Evolutionary conservation across 2,329 filamentous ascomycete species (phyloP).

Genomic region (Cladosporium sp.): DNA sequence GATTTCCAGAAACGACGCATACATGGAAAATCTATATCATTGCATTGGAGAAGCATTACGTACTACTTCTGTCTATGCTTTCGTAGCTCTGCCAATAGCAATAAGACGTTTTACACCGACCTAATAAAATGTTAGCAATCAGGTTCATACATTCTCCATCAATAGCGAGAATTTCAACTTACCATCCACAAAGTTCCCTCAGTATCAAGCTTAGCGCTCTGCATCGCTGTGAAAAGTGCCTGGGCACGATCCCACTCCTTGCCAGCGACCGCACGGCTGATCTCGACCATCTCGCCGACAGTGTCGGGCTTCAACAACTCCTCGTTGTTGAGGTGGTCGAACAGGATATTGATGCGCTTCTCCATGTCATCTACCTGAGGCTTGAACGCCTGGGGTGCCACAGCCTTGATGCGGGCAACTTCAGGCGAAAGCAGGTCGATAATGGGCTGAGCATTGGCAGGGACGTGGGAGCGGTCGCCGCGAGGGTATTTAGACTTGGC

Average conservation of each 20-base stretch:
- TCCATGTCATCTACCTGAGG: slow-evolving; percentile 90
- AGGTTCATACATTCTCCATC: not conserved
- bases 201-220: slow-evolving; percentile 43
- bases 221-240: slow-evolving; percentile 42
- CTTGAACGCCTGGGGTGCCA: slow-evolving; percentile 81
- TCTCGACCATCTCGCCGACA: slow-evolving; percentile 60
- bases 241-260: slow-evolving; percentile 44
- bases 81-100: slow-evolving; percentile 31
- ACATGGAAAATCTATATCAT: not conserved
- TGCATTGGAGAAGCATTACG: not conserved
- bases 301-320: slow-evolving; percentile 81
- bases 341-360: slow-evolving; percentile 87
- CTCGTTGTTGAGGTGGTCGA: slow-evolving; percentile 95
- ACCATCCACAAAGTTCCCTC: slow-evolving; percentile 51
- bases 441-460: slow-evolving; percentile 67
- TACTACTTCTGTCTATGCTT: slow-evolving; percentile 2
- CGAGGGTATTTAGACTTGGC: slow-evolving; percentile 40
- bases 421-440: slow-evolving; percentile 78
- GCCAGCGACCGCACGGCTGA: slow-evolving; percentile 41
- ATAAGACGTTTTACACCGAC: slow-evolving; percentile 29
- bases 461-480: slow-evolving; percentile 88
- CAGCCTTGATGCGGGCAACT: slow-evolving; percentile 81
- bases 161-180: slow-evolving; percentile 26
- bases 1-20: too few species aligned
- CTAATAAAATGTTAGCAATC: not conserved